Percentiles rank a stretch among this genome's conserved stretches.
These are phyloP conservation scores for Podaxis pistillaris DNA, from an alignment of 768 basidiomycete genomes.

Conservation along the genomic window DNA sequence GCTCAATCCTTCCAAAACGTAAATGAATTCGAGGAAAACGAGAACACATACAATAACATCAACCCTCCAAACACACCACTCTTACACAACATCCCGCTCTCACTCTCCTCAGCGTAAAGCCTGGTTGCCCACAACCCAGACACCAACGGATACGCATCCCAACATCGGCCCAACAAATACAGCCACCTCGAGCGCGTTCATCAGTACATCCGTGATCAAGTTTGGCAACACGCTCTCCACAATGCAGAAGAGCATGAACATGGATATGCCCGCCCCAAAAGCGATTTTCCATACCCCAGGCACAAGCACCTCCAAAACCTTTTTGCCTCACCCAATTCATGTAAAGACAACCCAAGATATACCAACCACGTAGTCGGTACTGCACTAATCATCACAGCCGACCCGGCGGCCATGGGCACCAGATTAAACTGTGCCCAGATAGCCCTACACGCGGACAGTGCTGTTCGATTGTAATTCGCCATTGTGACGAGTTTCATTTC, in stretches of 20 bases:
- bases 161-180: slow-evolving; percentile 6
- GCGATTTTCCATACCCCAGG: neutral
- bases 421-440: too few species aligned
- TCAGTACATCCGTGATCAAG: neutral
- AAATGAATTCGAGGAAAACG: slow-evolving; percentile 93
- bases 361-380: too few species aligned
- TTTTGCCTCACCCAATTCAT: too few species aligned
- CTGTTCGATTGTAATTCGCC: too few species aligned
- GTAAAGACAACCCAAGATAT: too few species aligned
- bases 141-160: neutral
- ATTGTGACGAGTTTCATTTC: too few species aligned
- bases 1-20: slow-evolving; percentile 95
- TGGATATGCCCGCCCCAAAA: neutral
- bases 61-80: slow-evolving; percentile 43
- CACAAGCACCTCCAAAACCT: neutral
- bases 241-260: neutral
- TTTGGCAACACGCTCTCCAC: neutral
- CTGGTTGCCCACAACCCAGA: neutral
- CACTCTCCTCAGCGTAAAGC: neutral
- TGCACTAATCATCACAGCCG: too few species aligned
- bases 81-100: slow-evolving; percentile 34
- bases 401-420: too few species aligned
- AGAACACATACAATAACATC: slow-evolving; percentile 64
- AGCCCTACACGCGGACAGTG: too few species aligned
- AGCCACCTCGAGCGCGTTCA: neutral